Percentiles rank a stretch among this genome's conserved stretches.
Evolutionary conservation across 1,284 basidiomycete species (phyloP).

Genomic region (Cerrena zonata): DNA sequence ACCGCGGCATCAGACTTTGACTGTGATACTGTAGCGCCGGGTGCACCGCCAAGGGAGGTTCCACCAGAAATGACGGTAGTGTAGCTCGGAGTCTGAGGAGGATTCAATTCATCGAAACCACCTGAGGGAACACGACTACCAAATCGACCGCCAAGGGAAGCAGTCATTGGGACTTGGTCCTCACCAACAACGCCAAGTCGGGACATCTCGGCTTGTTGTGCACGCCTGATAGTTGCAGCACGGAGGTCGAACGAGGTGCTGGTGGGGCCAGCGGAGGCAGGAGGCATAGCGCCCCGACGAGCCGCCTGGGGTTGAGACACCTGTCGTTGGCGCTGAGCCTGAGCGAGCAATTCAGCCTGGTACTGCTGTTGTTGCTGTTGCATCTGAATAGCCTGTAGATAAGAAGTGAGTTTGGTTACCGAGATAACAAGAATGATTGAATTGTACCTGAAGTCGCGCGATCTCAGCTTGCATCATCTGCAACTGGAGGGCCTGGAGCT

Average conservation of each 20-base stretch:
- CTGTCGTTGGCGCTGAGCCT: constrained; percentile 32
- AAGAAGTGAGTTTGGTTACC: constrained; percentile 7
- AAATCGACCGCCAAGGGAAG: constrained; percentile 68
- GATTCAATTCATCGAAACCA: constrained; percentile 33
- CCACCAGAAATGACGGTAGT: constrained; percentile 70
- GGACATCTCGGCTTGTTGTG: constrained; percentile 58
- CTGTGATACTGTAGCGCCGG: constrained; percentile 37
- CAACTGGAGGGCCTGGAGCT: constrained; percentile 62
- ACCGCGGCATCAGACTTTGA: constrained; percentile 72
- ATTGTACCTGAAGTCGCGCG: constrained; percentile 67
- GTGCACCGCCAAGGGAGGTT: constrained; percentile 52
- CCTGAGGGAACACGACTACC: constrained; percentile 53
- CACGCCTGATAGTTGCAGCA: constrained; percentile 48
- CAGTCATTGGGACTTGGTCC: constrained; percentile 68
- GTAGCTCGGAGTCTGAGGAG: constrained; percentile 51
- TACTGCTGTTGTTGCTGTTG: constrained; percentile 62
- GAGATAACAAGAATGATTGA: background rate
- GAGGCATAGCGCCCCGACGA: constrained; percentile 48
- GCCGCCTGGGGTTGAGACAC: constrained; percentile 28
- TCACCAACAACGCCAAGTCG: constrained; percentile 54
- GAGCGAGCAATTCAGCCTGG: constrained; percentile 49
- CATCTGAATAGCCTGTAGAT: constrained; percentile 43
- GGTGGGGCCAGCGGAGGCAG: constrained; percentile 64
- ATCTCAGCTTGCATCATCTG: constrained; percentile 80
- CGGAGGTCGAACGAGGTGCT: constrained; percentile 59